These are phyloP conservation scores for Thelonectria discophora DNA, from an alignment of 2,329 filamentous ascomycete species.

Conservation along the genomic window DNA sequence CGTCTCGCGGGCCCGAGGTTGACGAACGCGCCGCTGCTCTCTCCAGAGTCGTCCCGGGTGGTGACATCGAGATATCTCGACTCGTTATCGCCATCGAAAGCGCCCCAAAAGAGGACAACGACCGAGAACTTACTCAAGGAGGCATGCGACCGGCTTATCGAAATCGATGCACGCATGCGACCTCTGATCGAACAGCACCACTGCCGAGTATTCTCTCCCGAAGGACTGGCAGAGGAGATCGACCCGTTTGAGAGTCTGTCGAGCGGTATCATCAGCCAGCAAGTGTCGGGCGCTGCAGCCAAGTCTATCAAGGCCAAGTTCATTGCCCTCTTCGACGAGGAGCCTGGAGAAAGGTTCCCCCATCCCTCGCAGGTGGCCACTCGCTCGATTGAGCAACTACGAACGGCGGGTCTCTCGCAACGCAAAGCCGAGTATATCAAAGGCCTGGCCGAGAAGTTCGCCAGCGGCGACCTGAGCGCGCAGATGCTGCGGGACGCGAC, in stretches of 20 bases:
- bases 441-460: constrained; percentile 85
- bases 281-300: constrained; percentile 93
- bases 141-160: constrained; percentile 78
- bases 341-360: constrained; percentile 67
- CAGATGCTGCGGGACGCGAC: constrained; percentile 78
- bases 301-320: constrained; percentile 90
- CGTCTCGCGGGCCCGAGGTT: constrained; percentile 70
- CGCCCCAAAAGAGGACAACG: constrained; percentile 55
- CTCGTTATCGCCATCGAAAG: constrained; percentile 58
- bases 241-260: constrained; percentile 87
- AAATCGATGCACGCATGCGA: constrained; percentile 76
- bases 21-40: constrained; percentile 77
- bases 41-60: constrained; percentile 73
- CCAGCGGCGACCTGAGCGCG: constrained; percentile 76
- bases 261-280: constrained; percentile 93
- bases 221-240: constrained; percentile 82
- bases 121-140: constrained; percentile 77
- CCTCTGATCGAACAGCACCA: constrained; percentile 76
- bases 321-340: constrained; percentile 71
- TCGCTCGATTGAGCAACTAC: constrained; percentile 71
- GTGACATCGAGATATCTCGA: constrained; percentile 60
- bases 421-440: constrained; percentile 95
- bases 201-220: constrained; percentile 82
- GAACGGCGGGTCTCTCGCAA: constrained; percentile 88
- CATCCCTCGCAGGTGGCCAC: constrained; percentile 76